These are phyloP conservation scores for Cyberlindnera misumaiensis DNA, from an alignment of 805 yeast genomes.

Conservation along the genomic window DNA sequence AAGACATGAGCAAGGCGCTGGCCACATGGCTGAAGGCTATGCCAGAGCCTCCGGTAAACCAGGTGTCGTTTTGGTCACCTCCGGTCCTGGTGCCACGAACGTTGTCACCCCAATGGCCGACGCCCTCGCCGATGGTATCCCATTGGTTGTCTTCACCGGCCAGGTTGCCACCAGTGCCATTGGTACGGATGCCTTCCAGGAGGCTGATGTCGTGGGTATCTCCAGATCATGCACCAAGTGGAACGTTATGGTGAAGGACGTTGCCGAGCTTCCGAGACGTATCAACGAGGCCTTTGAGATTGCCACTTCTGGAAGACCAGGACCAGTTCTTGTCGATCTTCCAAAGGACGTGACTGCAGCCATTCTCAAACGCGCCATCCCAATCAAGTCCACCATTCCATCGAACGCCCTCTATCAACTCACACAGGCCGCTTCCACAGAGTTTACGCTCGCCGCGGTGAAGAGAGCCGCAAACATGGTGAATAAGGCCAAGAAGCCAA, in stretches of 20 bases:
- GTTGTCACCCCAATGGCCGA: slow-evolving; percentile 98
- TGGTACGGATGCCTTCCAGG: slow-evolving; percentile 99
- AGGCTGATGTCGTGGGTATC: slow-evolving; percentile 96
- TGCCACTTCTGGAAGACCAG: slow-evolving; percentile 94
- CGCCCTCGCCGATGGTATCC: slow-evolving; percentile 95
- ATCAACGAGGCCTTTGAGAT: slow-evolving; percentile 98
- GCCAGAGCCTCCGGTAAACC: slow-evolving; percentile 94
- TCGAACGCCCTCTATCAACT: slow-evolving; percentile 59
- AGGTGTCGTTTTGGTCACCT: slow-evolving; percentile 96
- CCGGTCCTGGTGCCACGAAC: slow-evolving; percentile 99
- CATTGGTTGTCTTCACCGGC: slow-evolving; percentile 93
- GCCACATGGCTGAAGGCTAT: slow-evolving; percentile 99
- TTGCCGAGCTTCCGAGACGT: slow-evolving; percentile 89
- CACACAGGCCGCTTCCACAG: slow-evolving; percentile 63
- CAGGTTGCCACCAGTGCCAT: slow-evolving; percentile 95
- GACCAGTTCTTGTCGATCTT: slow-evolving; percentile 94
- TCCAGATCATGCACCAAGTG: slow-evolving; percentile 97
- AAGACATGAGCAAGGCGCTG: slow-evolving; percentile 98
- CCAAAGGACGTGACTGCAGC: slow-evolving; percentile 98
- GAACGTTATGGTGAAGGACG: slow-evolving; percentile 97
- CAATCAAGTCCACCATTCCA: slow-evolving; percentile 71
- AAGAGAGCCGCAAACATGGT: slow-evolving; percentile 71
- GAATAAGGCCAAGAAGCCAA: slow-evolving; percentile 79
- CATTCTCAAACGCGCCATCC: slow-evolving; percentile 78
- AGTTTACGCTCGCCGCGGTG: slow-evolving; percentile 69